Conservation (phyloP, 345 rosid species). For the Hypericum androsaemum region DNA sequence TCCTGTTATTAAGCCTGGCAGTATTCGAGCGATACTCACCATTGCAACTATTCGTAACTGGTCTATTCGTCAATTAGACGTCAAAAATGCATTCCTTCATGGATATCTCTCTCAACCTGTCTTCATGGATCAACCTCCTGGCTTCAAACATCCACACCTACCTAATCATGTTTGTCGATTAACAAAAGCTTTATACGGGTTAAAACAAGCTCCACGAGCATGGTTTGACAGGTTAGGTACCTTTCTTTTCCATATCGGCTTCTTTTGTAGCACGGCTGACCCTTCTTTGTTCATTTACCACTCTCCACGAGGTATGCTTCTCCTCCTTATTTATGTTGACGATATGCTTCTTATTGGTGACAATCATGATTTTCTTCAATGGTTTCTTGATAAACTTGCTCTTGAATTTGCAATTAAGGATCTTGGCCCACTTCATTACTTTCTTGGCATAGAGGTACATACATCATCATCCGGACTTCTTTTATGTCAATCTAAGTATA, state of each 20-base stretch:
- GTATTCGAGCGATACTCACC: not conserved
- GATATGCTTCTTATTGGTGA: not conserved
- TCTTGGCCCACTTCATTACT: not conserved
- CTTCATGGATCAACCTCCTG: constrained; percentile 5
- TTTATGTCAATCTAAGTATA: constrained; percentile 4
- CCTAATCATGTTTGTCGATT: constrained; percentile 8
- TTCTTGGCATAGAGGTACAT: not conserved
- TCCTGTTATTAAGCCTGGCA: constrained; percentile 9
- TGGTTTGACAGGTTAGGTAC: constrained; percentile 3
- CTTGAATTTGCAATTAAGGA: not conserved
- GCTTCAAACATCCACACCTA: not conserved
- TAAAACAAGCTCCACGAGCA: not conserved
- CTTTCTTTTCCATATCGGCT: not conserved
- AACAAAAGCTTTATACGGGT: constrained; percentile 2
- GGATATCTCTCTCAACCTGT: not conserved
- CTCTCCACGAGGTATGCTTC: not conserved
- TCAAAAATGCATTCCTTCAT: constrained; percentile 6
- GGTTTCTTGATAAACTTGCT: not conserved
- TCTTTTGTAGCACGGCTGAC: not conserved
- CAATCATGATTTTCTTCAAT: no score
- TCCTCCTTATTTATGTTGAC: not conserved
- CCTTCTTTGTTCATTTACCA: not conserved
- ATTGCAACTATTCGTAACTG: not conserved
- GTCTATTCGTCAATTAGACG: not conserved
- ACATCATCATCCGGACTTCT: not conserved